Base-by-base conservation (phyloP, 202 grass and related monocot species). In the Setaria italica region DNA sequence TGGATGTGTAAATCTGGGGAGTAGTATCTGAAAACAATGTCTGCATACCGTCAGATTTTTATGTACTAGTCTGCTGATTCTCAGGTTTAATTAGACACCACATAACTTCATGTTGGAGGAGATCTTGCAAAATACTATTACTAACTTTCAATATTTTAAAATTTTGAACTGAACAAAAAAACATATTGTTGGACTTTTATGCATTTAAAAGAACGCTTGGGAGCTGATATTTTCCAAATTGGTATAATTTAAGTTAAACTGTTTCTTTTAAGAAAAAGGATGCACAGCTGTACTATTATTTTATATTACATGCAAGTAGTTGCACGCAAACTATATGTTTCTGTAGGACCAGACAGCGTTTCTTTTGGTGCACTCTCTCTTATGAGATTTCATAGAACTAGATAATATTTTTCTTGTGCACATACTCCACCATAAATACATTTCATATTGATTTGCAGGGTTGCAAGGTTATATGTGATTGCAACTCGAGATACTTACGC, bases 381-480 rank as follows among this genome's bases (percentile, higher is more conserved):
- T 76, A 4, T 76, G 12, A 49, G 75, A n/a, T 64, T 77, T 43
- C 48, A 70, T 51, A 63, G 45, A 48, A 45, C n/a, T 34, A 45
- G 42, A 74, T 66, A 76, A 29, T 57, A 37, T 35, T 56, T 72
- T 16, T 49, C 25, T 66, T 25, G 63, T 65, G 25, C 47, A 56
- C 60, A 72, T 63, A 65, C n/a, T 46, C 68, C 57, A 43, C 8
- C 69, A 48, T 80, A 65, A 76, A 77, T 84, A 25, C 54, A 77
- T 74, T 66, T 62, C 15, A 15, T n/a, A 50, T 45, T 74, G 13
- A 62, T 85, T 80, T 73, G 50, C 34, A 49, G 19, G 2, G 64
- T 82, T 30, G 57, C 58, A 83, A 74, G 66, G 50, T 80, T 74
- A 9, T 53, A 63, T 79, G 48, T 35, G 32, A 87, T 81, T 84